Base-by-base conservation (phyloP, 1,139 yeast genomes). In the Scheffersomyces titani region DNA sequence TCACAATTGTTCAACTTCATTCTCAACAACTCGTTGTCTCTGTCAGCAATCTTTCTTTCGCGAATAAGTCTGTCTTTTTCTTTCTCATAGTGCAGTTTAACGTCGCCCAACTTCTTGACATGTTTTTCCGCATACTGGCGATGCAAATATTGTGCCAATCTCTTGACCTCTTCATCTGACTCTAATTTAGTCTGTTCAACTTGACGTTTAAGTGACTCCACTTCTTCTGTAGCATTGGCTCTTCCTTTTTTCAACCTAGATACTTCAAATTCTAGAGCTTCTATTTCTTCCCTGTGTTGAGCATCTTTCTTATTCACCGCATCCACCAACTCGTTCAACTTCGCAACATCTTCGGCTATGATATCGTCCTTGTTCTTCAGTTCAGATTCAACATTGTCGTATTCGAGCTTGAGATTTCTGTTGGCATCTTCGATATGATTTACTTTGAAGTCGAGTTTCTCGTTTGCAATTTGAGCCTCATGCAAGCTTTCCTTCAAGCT, bases 121-220 rank as follows among this genome's bases (percentile, higher is more conserved):
- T 69, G 72, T 55, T 69, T 69, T 51, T 66, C 67, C 13, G 72
- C 70, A 51, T 69, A 69, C 52, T 66, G 68, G 52, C 64, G 66
- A 55, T 68, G 70, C 44, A 69, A 64, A 54, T 64, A 69, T 20
- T 64, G 63, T 0, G 72, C 70, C 20, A 68, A 65, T 45, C 68
- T 69, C 49, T 68, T 69, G 47, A 69, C 62, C 50, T 67, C 63
- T 55, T 62, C 63, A 44, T 63, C 67, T 1, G 67, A 60, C 36
- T 65, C 66, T 30, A 56, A 57, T 18, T 67, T 70, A 19, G 65
- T 64, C 47, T 58, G 53, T 22, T 57, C 59, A 45, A 64, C 54
- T 51, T 63, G 65, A 22, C 59, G 59, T 53, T 58, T 62, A 44
- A 59, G 56, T 36, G 57, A 64, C 5, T 57, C 59, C 1, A 59